These are phyloP conservation scores for Globisporangium okanoganense DNA, from an alignment of 352 stramenopile species.

Conservation along the genomic window DNA sequence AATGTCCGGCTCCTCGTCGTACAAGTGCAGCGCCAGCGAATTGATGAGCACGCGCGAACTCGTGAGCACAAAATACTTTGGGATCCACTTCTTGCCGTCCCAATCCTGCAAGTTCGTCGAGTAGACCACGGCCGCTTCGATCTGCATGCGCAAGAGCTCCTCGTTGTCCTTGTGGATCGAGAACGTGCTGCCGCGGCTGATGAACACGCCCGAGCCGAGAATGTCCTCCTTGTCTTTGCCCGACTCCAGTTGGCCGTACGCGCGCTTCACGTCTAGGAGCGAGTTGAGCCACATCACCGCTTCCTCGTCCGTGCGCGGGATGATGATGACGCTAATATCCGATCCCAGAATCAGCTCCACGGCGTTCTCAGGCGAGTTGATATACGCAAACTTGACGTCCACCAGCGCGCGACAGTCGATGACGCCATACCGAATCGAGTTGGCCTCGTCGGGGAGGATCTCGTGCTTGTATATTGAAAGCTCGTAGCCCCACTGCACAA, in stretches of 20 bases:
- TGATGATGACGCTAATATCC: constrained; percentile 78
- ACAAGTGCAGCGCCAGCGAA: constrained; percentile 79
- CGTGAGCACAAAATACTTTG: constrained; percentile 87
- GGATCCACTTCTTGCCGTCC: constrained; percentile 85
- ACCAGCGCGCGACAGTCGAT: constrained; percentile 81
- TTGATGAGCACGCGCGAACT: constrained; percentile 75
- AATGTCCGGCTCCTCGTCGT: constrained; percentile 86
- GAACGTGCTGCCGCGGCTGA: constrained; percentile 84
- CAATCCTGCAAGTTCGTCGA: constrained; percentile 85
- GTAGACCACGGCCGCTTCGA: constrained; percentile 76
- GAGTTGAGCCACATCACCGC: constrained; percentile 84
- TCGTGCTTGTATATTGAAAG: constrained; percentile 90
- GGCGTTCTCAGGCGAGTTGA: constrained; percentile 83
- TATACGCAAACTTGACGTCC: constrained; percentile 80
- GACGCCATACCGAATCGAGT: constrained; percentile 81
- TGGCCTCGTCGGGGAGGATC: constrained; percentile 68
- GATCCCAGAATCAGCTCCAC: constrained; percentile 77
- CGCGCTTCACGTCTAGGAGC: constrained; percentile 77
- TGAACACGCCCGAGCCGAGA: constrained; percentile 73
- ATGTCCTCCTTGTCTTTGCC: constrained; percentile 74
- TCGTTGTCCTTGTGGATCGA: constrained; percentile 83
- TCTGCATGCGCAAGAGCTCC: constrained; percentile 77
- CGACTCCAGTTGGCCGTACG: constrained; percentile 70
- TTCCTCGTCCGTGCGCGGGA: constrained; percentile 77
- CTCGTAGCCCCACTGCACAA: constrained; percentile 86